phyloP scores from a whole-genome alignment of 257 asterid species.

The Nicotiana benthamiana region DNA sequence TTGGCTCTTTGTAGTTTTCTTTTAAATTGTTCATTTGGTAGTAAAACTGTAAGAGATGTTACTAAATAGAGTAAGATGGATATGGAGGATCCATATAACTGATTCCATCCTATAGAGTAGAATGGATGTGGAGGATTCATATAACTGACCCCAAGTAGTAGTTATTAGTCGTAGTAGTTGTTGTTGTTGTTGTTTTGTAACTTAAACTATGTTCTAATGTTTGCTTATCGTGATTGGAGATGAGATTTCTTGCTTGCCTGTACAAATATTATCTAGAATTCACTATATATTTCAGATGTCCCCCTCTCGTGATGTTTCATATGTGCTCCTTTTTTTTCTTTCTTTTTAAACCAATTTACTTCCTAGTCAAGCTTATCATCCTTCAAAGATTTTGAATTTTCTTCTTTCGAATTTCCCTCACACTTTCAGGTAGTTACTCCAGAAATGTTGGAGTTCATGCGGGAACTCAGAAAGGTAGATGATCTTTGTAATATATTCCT shows the following conservation, averaged over 20 bases:
- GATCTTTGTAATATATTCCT: not conserved
- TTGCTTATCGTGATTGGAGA: not conserved
- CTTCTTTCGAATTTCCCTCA: not conserved
- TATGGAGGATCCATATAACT: too few species aligned
- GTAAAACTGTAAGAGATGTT: not conserved
- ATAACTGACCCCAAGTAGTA: not conserved
- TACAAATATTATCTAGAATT: not conserved
- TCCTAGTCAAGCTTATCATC: not conserved
- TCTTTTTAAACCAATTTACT: not conserved
- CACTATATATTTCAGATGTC: not conserved
- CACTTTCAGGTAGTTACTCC: constrained; percentile 51
- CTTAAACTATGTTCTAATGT: not conserved
- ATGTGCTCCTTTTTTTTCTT: not conserved
- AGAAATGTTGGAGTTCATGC: constrained; percentile 67
- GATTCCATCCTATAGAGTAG: not conserved
- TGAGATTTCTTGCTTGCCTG: not conserved
- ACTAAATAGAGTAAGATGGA: not conserved
- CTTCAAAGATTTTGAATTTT: not conserved
- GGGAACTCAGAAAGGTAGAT: constrained; percentile 61
- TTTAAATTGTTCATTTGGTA: not conserved
- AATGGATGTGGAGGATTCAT: not conserved
- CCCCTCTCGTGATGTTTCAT: not conserved
- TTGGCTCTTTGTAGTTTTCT: not conserved
- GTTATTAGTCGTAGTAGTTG: not conserved
- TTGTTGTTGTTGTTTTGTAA: too few species aligned